Base-by-base conservation (phyloP, 352 stramenopile species). In the Phytophthora palmivora region DNA sequence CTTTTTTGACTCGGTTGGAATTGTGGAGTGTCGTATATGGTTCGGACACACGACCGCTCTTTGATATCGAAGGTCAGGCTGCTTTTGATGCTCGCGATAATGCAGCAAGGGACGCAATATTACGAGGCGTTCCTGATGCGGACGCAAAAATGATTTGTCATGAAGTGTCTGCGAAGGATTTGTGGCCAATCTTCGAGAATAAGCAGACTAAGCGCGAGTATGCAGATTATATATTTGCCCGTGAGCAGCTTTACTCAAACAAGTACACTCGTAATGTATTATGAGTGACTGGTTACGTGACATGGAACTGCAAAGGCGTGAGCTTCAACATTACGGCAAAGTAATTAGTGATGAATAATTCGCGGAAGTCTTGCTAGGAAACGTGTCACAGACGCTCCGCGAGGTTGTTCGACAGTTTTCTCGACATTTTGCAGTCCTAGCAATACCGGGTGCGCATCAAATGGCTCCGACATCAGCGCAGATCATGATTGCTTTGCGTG, bases 111-210 rank as follows among this genome's bases (percentile, higher is more conserved):
- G 56, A 37, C 8, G 37, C 56, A 3, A 64, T 58, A 6, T 15
- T 63, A 19, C 30, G 37, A 39, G 45, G 55, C 2, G 37, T 63
- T 6, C 45, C 37, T 5, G 37, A 46, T 9, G 12, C 18, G 4
- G 56, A 58, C 45, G 56, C 46, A 19, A 30, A 64, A 19, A 58
- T 58, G 56, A 52, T 64, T 18, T 64, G 56, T 41, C 46, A 52
- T 24, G 45, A 64, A n/a, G 18, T 2, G 8, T 58, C 37, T 8
- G 56, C 56, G 3, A 28, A 15, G 8, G 18, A 43, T 2, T 57
- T 57, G 45, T 56, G 55, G 45, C 22, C 32, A 12, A 5, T 19
- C 12, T 56, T 61, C 5, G 36, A 57, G 36, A 49, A 63, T 14
- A 57, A 44, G 19, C 55, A 57, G 19, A 56, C 45, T 3, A 63